Percentiles rank a stretch among this genome's conserved stretches.
Evolutionary conservation across 441 rosid genomes (phyloP).

Genomic region (Mallotus japonicus): DNA sequence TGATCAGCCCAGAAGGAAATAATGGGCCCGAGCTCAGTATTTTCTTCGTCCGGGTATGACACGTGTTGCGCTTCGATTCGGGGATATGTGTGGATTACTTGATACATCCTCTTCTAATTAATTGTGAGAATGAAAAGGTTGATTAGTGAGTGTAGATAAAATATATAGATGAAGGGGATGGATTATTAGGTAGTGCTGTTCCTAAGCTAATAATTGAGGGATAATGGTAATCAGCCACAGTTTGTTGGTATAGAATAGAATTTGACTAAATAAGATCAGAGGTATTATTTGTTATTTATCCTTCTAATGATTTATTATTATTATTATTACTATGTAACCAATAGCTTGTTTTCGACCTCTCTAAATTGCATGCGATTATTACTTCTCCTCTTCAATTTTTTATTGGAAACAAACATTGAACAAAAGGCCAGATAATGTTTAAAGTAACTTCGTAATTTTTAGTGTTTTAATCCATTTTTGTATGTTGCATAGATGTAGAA

Average conservation of each 20-base stretch:
- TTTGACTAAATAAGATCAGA: not conserved
- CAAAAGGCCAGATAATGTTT: too few species aligned
- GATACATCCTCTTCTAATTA: too few species aligned
- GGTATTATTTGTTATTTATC: not conserved
- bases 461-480: too few species aligned
- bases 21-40: constrained; percentile 84
- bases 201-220: not conserved
- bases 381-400: too few species aligned
- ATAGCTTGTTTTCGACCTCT: not conserved
- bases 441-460: too few species aligned
- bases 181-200: not conserved
- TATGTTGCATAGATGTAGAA: too few species aligned
- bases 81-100: too few species aligned
- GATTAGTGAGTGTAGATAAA: not conserved
- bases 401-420: too few species aligned
- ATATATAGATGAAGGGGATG: not conserved
- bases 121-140: too few species aligned
- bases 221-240: not conserved
- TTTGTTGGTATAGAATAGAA: not conserved
- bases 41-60: constrained; percentile 63
- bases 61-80: not conserved
- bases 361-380: not conserved
- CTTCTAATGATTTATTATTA: not conserved
- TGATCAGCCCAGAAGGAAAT: constrained; percentile 77
- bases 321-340: not conserved